Percentiles rank a stretch among this genome's conserved stretches.
Conservation (phyloP, 805 yeast species). For the Naumovozyma baii region DNA sequence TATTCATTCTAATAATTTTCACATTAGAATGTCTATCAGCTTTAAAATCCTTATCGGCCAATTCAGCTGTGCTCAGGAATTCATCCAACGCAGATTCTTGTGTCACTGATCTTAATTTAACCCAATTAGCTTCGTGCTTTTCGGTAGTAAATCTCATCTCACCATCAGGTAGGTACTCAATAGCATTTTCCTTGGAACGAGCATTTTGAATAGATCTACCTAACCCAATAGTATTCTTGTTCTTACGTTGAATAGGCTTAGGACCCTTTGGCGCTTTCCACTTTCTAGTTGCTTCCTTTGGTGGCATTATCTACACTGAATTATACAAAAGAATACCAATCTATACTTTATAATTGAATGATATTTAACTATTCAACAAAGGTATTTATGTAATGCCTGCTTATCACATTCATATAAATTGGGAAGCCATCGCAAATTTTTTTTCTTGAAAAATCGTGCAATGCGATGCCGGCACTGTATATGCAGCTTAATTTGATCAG, state of each 20-base stretch:
- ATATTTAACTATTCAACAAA: too few species aligned
- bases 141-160: conserved; percentile 82
- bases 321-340: too few species aligned
- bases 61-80: conserved; percentile 86
- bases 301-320: conserved; percentile 27
- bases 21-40: conserved; percentile 82
- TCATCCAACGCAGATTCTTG: conserved; percentile 93
- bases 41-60: conserved; percentile 92
- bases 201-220: conserved; percentile 78
- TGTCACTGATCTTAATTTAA: conserved; percentile 83
- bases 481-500: neutral
- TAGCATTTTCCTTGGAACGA: conserved; percentile 56
- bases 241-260: conserved; percentile 75
- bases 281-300: conserved; percentile 47
- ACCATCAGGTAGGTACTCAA: conserved; percentile 72
- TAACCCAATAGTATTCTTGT: conserved; percentile 73
- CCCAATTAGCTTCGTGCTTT: conserved; percentile 80
- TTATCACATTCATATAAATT: too few species aligned
- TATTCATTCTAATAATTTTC: conserved; percentile 68
- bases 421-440: neutral
- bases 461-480: neutral
- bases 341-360: too few species aligned
- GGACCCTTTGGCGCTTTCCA: conserved; percentile 92
- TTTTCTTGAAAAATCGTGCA: neutral
- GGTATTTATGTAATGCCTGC: too few species aligned